Conservation (phyloP, 176 grass and related monocot genomes). For the Lolium perenne region DNA sequence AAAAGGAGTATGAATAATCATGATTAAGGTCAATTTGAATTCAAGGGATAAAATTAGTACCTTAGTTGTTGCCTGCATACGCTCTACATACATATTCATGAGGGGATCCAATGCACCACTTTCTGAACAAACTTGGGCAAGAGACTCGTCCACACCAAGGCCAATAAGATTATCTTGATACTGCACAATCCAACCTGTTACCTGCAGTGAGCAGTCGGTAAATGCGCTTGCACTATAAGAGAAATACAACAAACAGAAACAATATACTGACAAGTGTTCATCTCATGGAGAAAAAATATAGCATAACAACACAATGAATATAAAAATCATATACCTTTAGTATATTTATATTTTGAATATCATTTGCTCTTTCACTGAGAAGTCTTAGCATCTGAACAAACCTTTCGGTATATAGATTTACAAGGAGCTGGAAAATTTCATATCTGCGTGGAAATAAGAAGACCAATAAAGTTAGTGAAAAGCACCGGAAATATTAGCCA, state of each 20-base stretch:
- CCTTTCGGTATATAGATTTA: slow-evolving; percentile 97
- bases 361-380: slow-evolving; percentile 92
- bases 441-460: slow-evolving; percentile 71
- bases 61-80: slow-evolving; percentile 98
- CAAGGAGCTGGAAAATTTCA: slow-evolving; percentile 98
- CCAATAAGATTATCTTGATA: slow-evolving; percentile 98
- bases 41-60: slow-evolving; percentile 53
- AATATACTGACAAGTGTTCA: slow-evolving; percentile 37
- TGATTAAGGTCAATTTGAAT: slow-evolving; percentile 38
- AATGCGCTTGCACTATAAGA: slow-evolving; percentile 39
- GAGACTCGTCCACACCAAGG: slow-evolving; percentile 93
- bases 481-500: slow-evolving; percentile 28
- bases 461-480: slow-evolving; percentile 27
- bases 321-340: slow-evolving; percentile 69
- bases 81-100: slow-evolving; percentile 99
- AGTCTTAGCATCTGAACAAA: slow-evolving; percentile 98
- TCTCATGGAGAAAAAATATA: slow-evolving; percentile 13
- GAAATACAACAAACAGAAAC: slow-evolving; percentile 29
- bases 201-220: slow-evolving; percentile 56
- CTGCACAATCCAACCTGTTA: slow-evolving; percentile 98
- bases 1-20: slow-evolving; percentile 42
- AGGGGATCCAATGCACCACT: slow-evolving; percentile 99
- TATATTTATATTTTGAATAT: slow-evolving; percentile 98
- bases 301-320: slow-evolving; percentile 15
- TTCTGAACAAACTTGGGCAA: slow-evolving; percentile 99